Evolutionary conservation across 2,329 filamentous ascomycete species (phyloP).

Genomic region (Colletotrichum lini): DNA sequence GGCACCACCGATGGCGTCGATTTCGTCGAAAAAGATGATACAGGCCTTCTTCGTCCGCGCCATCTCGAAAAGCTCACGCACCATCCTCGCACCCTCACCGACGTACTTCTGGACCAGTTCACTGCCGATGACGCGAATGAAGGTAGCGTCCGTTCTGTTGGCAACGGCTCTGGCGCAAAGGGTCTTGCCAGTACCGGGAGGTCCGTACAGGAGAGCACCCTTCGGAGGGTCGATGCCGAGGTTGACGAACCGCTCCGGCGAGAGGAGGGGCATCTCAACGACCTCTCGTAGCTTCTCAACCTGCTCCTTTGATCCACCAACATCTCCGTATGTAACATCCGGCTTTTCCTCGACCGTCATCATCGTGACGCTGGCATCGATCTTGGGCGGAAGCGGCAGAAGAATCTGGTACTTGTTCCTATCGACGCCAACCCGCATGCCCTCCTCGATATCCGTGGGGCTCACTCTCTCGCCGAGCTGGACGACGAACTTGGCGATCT

Average conservation of each 20-base stretch:
- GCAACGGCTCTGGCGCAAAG: slow-evolving; percentile 97
- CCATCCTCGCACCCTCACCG: slow-evolving; percentile 97
- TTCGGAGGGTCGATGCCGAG: slow-evolving; percentile 99
- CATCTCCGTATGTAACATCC: slow-evolving; percentile 98
- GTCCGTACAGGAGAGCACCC: slow-evolving; percentile 95
- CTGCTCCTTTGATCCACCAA: slow-evolving; percentile 99
- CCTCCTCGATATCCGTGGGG: slow-evolving; percentile 98
- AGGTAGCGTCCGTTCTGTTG: slow-evolving; percentile 97
- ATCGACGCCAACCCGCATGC: slow-evolving; percentile 98
- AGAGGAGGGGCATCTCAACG: slow-evolving; percentile 97
- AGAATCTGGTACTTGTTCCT: slow-evolving; percentile 99
- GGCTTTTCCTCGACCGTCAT: slow-evolving; percentile 99
- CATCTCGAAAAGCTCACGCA: slow-evolving; percentile 99
- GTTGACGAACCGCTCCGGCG: slow-evolving; percentile 96
- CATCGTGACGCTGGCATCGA: slow-evolving; percentile 99
- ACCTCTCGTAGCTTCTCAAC: slow-evolving; percentile 99
- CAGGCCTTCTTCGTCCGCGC: slow-evolving; percentile 99
- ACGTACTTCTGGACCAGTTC: slow-evolving; percentile 99
- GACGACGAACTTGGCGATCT: slow-evolving; percentile 99
- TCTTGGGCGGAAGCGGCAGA: slow-evolving; percentile 95
- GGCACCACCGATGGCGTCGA: slow-evolving; percentile 94
- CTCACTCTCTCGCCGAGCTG: slow-evolving; percentile 97
- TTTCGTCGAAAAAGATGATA: slow-evolving; percentile 99
- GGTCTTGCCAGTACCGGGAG: slow-evolving; percentile 98
- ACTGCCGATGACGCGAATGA: slow-evolving; percentile 98